Base-by-base conservation (phyloP, 2,329 filamentous ascomycete genomes). In the Nectriaceae sp. region DNA sequence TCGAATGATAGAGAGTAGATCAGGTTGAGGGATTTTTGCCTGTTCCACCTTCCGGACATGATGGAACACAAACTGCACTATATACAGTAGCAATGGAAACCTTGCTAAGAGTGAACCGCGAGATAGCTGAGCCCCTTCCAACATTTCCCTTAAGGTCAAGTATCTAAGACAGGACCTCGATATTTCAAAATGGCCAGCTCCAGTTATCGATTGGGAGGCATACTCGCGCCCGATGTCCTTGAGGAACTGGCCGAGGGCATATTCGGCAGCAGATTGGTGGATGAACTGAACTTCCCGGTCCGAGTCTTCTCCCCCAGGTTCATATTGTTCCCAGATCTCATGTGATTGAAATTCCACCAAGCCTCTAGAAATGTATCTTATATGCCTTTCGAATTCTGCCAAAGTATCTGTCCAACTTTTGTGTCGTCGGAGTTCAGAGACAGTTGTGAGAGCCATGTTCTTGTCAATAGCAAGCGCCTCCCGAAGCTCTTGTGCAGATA, bases 401-500 rank as follows among this genome's bases (percentile, higher is more conserved):
- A 40, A 40, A 10, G 16, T 22, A 15, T 22, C 19, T 19, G 21
- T n/a, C 13, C 19, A 20, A 21, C 38, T 40, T 40, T 22, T n/a
- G 10, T 40, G 16, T 5, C 5, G 10, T 21, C 19, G 19, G 11
- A 46, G 26, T 41, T 41, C 13, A 11, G 37, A 36, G 13, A 46
- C 21, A 29, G 22, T 21, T 4, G 22, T 33, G 26, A 15, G 35
- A 20, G 22, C 16, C 44, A 46, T 46, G 19, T 35, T 16, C 15
- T 41, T 40, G 13, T 46, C 44, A 4, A 18, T 41, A 33, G 44
- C 37, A 6, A 46, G 36, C 8, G 44, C 44, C 38, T 41, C 44
- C 8, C 44, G 44, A 40, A 46, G 38, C 29, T 46, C 44, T 40
- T 46, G 44, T 41, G 44, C 36, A 21, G 37, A 40, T 11, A 46